Conservation (phyloP, 1,284 basidiomycete species). For the Trametes polyzona region DNA sequence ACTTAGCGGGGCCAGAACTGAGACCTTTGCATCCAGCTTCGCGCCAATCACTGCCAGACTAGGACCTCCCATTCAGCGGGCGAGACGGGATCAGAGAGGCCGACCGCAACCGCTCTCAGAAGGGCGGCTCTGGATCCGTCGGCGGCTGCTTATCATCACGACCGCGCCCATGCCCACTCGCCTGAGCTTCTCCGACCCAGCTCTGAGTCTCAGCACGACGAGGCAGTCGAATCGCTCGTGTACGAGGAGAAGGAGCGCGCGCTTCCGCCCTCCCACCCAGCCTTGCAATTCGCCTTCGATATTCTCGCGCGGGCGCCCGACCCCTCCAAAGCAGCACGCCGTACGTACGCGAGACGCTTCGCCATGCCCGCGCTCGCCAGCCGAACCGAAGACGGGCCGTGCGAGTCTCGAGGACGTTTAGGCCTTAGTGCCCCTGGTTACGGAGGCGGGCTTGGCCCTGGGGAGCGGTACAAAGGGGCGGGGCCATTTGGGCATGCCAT, state of each 20-base stretch:
- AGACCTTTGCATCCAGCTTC: not conserved
- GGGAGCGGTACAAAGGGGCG: slow-evolving; percentile 5
- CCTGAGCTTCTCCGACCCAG: not conserved
- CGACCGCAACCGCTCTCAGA: not conserved
- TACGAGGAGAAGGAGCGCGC: no score
- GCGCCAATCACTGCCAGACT: slow-evolving; percentile 3
- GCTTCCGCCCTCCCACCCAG: not conserved
- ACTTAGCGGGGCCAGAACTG: not conserved
- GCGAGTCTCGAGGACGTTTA: not conserved
- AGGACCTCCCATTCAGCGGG: not conserved
- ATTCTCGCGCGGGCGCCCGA: no score
- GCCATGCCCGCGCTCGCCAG: not conserved
- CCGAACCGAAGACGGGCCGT: not conserved
- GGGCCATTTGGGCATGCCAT: not conserved
- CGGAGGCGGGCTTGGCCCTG: not conserved
- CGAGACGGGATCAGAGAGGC: slow-evolving; percentile 1
- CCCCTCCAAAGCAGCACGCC: no score
- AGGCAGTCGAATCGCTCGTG: no score
- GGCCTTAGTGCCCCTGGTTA: slow-evolving; percentile 5
- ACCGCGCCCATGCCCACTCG: not conserved
- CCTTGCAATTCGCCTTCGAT: no score
- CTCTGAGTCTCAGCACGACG: not conserved
- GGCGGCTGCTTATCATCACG: slow-evolving; percentile 4
- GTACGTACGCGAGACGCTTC: not conserved
- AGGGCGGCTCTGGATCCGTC: not conserved